Base-by-base conservation (phyloP, 139 green algal species). In the Volvox africanus region DNA sequence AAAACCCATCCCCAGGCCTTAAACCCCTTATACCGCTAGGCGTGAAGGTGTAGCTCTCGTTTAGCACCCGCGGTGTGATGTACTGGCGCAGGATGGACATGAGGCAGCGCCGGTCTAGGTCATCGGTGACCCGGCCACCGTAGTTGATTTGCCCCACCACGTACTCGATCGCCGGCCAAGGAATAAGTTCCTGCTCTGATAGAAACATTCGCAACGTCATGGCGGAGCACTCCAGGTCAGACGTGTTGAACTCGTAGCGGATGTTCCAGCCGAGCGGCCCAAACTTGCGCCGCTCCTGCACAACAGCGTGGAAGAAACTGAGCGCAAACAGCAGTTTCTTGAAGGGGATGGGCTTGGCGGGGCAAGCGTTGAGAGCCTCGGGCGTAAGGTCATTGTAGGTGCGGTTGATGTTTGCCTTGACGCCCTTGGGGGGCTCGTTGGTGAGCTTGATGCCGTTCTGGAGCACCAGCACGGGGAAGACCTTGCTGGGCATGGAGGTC, bases 81-180 rank as follows among this genome's bases (percentile, higher is more conserved):
- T 96, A 98, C 88, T 96, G 88, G 33, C 94, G 80, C 87, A 98
- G 92, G 24, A 98, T 95, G 87, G 91, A 96, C 92, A 96, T 96
- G 37, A 98, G 88, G 89, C 95, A 97, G 36, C 96, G 92, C 16
- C 97, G 90, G 94, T 99, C 97, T 50, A 97, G 92, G 88, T 98
- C 97, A 86, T 99, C 97, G 33, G 97, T 99, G 3, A 99, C 96
- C n/a, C 94, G 91, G 2, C 97, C 97, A 37, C 97, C 97, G 89
- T 99, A 99, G 94, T 97, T 98, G 93, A 99, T 98, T 92, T 98
- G 92, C 0, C 96, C 96, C 17, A 97, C 94, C 19, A 99, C 95
- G 91, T 97, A 98, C 92, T 97, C 90, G 30, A 99, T 92, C n/a
- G 97, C 97, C 1, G 94, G 80, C 96, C 96, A 99, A 11, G 97